Percentiles rank a stretch among this genome's conserved stretches.
Evolutionary conservation across 2,329 filamentous ascomycete genomes (phyloP).

Genomic region (Oidium heveae): DNA sequence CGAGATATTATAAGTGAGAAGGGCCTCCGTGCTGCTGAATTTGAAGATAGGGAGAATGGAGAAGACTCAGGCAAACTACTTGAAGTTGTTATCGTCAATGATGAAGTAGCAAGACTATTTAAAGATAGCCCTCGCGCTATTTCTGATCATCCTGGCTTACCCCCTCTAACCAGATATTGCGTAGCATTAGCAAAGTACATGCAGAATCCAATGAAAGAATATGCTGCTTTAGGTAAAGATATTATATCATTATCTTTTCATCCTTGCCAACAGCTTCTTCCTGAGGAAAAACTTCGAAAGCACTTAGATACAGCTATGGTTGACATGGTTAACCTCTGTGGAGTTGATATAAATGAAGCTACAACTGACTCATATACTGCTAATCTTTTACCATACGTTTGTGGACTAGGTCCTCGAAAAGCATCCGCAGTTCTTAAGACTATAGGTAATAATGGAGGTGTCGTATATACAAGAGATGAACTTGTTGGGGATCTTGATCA

Average conservation of each 20-base stretch:
- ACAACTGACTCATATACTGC: constrained; percentile 59
- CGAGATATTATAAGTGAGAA: constrained; percentile 56
- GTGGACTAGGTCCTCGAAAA: constrained; percentile 78
- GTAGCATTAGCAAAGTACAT: constrained; percentile 74
- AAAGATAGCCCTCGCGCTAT: constrained; percentile 65
- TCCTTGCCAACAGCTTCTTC: constrained; percentile 66
- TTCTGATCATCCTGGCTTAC: constrained; percentile 57
- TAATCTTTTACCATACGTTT: constrained; percentile 72
- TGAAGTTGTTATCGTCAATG: constrained; percentile 79
- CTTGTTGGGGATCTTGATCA: constrained; percentile 71
- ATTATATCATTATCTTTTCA: constrained; percentile 73
- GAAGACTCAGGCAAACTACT: constrained; percentile 55
- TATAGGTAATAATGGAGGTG: constrained; percentile 73
- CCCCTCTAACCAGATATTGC: constrained; percentile 65
- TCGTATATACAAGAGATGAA: constrained; percentile 62
- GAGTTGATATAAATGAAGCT: constrained; percentile 85
- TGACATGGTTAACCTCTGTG: constrained; percentile 92
- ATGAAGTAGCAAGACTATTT: constrained; percentile 91
- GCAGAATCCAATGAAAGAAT: constrained; percentile 90
- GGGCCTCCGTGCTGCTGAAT: constrained; percentile 55
- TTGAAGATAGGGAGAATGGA: constrained; percentile 42
- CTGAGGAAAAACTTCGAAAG: constrained; percentile 65
- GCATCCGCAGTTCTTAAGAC: constrained; percentile 66
- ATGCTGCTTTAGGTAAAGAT: constrained; percentile 75
- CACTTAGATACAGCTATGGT: constrained; percentile 91